Percentiles rank a stretch among this genome's conserved stretches.
These are phyloP conservation scores for Fusarium sp. DNA, from an alignment of 2,329 filamentous ascomycete genomes.

Conservation along the genomic window DNA sequence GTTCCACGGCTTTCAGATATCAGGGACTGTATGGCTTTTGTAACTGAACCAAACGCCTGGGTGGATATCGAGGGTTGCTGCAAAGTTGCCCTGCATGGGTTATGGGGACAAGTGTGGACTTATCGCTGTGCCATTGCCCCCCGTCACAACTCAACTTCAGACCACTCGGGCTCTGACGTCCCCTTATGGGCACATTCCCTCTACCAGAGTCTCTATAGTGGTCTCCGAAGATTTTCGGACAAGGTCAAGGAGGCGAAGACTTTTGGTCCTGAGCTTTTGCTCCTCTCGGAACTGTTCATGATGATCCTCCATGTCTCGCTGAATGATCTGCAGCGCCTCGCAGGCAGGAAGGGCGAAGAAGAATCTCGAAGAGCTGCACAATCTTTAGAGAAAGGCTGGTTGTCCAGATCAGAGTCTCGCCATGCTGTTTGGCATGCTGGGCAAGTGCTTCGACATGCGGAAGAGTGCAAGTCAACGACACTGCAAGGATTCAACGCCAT, in stretches of 20 bases:
- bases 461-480: slow-evolving; percentile 33
- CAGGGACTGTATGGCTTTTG: slow-evolving; percentile 29
- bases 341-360: slow-evolving; percentile 39
- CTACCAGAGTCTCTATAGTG: slow-evolving; percentile 41
- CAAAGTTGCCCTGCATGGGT: slow-evolving; percentile 34
- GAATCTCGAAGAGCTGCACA: slow-evolving; percentile 33
- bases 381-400: slow-evolving; percentile 34
- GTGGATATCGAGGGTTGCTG: slow-evolving; percentile 38
- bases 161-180: slow-evolving; percentile 12
- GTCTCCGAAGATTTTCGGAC: slow-evolving; percentile 32
- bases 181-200: slow-evolving; percentile 38
- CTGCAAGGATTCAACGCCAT: slow-evolving; percentile 42
- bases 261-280: slow-evolving; percentile 24
- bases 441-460: slow-evolving; percentile 40
- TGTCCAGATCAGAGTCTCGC: slow-evolving; percentile 31
- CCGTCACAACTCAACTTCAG: slow-evolving; percentile 7
- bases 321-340: slow-evolving; percentile 37
- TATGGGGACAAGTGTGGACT: slow-evolving; percentile 45
- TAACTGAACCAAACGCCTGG: slow-evolving; percentile 32
- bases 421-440: slow-evolving; percentile 44
- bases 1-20: slow-evolving; percentile 37
- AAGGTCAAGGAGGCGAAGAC: slow-evolving; percentile 21
- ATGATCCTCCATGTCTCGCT: slow-evolving; percentile 43
- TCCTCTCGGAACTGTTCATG: slow-evolving; percentile 44
- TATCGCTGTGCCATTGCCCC: slow-evolving; percentile 40